Evolutionary conservation across 1,284 basidiomycete genomes (phyloP), one percentile per base, ranked within the genome.

Genomic region (Pseudomicrostroma phylloplanum): DNA sequence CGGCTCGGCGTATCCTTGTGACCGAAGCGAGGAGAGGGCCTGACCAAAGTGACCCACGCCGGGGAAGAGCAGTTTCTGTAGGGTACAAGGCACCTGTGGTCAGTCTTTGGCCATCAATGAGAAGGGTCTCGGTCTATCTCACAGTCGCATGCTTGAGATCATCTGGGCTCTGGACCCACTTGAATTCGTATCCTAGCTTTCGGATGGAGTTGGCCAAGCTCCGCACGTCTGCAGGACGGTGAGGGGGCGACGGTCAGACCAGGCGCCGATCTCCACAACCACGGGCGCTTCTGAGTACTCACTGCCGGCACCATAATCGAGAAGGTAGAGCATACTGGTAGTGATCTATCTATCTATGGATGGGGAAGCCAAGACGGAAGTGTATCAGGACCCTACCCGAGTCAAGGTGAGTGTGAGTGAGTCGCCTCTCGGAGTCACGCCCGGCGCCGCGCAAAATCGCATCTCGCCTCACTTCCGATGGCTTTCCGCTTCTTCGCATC

Each of bases 41-140:
- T 88, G 87, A 60, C 89, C 88, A 79, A 97, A 98, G 7, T 92
- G 86, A 26, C 96, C 96, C 51, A 98, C 96, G n/a, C 96, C 96
- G 56, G 96, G 96, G 79, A 99, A 98, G 73, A 99, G 85, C 75
- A 99, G 87, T 81, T 88, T 89, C 94, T 97, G 46, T 8, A 60
- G 40, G 15, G 1, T 19, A 40, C 56, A 51, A 40, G 17, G 25
- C 15, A 9, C 7, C 2, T 7, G 19, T 7, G 55, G 55, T 56
- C 15, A 40, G n/a, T 39, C 26, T 12, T 6, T 39, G 25, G 3
- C 26, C 17, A 17, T 11, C 25, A 25, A 23, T 56, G 21, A 15
- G 7, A 48, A 48, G 12, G 46, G 46, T 7, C 7, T 8, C 36
- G 41, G n/a, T 26, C 55, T 9, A 1, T 86, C 92, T 83, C 79